Conservation (phyloP, 768 basidiomycete species). For the Kwoniella sp. region DNA sequence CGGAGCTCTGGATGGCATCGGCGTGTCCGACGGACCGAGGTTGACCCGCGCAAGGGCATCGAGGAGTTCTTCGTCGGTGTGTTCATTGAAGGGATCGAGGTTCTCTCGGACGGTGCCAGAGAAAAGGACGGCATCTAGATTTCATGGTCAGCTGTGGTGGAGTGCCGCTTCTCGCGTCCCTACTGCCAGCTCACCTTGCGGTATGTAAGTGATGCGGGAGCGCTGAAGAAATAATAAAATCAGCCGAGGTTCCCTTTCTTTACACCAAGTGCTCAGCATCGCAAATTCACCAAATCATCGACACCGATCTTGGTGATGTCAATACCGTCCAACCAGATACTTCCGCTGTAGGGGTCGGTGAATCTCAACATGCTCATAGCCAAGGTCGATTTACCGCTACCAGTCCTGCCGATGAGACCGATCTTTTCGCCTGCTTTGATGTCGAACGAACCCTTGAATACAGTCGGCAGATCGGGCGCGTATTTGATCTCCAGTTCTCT, state of each 20-base stretch:
- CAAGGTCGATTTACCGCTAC: conserved; percentile 63
- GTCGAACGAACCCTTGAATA: conserved; percentile 73
- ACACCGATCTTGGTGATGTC: conserved; percentile 84
- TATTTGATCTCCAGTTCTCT: conserved; percentile 81
- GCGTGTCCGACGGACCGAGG: conserved; percentile 64
- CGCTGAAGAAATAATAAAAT: conserved; percentile 32
- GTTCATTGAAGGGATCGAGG: conserved; percentile 64
- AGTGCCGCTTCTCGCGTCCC: background rate
- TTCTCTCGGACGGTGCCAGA: conserved; percentile 66
- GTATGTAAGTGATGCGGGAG: conserved; percentile 57
- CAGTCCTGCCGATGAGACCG: conserved; percentile 78
- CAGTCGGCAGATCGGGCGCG: conserved; percentile 78
- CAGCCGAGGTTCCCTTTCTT: too few relatives aligned
- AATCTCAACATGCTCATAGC: conserved; percentile 86
- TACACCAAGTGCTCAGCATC: conserved; percentile 60
- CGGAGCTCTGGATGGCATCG: conserved; percentile 29
- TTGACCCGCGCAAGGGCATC: conserved; percentile 82
- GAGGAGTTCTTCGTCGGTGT: conserved; percentile 74
- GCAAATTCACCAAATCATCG: conserved; percentile 65
- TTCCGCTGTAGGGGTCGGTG: conserved; percentile 74
- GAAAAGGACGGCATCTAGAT: conserved; percentile 60
- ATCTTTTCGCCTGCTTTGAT: conserved; percentile 73
- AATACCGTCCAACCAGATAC: conserved; percentile 81
- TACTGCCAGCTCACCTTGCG: conserved; percentile 52
- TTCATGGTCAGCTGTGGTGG: conserved; percentile 9